phyloP scores from a whole-genome alignment of 2,329 filamentous ascomycete species.

The Fonsecaea monophora region DNA sequence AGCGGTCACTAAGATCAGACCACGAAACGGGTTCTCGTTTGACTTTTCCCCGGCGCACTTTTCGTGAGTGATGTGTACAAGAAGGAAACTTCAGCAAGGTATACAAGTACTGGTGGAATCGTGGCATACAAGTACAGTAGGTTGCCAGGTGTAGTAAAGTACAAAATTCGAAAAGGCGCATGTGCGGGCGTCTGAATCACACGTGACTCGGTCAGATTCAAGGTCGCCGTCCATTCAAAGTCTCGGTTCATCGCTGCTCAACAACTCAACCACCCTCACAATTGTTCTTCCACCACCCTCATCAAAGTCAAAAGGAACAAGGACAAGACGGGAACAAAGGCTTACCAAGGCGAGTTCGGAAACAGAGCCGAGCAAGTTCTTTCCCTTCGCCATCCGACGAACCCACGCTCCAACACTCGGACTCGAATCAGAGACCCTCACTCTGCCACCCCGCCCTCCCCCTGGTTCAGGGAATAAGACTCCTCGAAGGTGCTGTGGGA shows the following conservation, averaged over 20 bases:
- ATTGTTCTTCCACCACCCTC: neutral
- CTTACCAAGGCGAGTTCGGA: neutral
- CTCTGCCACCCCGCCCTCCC: neutral
- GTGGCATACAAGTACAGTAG: neutral
- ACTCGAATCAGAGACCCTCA: neutral
- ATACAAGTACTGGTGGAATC: neutral
- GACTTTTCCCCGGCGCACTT: neutral
- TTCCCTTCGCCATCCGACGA: neutral
- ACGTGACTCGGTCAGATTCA: neutral
- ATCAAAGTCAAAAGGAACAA: neutral
- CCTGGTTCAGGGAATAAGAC: neutral
- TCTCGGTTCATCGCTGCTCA: neutral
- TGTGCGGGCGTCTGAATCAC: neutral
- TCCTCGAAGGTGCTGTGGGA: neutral
- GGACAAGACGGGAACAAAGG: neutral
- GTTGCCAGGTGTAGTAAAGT: no score
- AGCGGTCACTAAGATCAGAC: constrained; percentile 2
- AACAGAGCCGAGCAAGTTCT: neutral
- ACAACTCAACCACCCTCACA: constrained; percentile 1
- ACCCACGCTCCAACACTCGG: neutral
- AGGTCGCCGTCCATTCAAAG: neutral
- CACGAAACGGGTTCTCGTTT: neutral
- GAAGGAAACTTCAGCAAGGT: neutral
- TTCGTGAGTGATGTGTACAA: neutral
- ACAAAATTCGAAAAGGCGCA: neutral